Evolutionary conservation across 140 eudicot genomes (phyloP).

Genomic region (Anethum foeniculum): DNA sequence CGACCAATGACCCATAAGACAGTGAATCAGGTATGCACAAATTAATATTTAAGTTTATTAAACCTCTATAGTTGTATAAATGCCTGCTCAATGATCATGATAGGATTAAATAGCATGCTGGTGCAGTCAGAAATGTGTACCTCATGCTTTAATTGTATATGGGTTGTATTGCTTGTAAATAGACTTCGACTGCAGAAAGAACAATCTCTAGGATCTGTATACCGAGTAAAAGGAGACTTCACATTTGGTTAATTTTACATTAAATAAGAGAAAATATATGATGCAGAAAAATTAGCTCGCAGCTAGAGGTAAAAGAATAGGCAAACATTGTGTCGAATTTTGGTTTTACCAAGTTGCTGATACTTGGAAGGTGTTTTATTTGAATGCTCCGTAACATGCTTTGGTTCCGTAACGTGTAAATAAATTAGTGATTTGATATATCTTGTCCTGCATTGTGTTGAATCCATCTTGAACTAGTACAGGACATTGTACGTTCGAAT

Average conservation of each 20-base stretch:
- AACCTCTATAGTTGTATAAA: neutral
- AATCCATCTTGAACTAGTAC: neutral
- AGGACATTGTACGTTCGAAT: neutral
- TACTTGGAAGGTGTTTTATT: neutral
- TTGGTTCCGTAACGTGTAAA: neutral
- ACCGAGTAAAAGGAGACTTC: neutral
- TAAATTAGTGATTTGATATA: neutral
- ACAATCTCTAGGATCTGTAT: neutral
- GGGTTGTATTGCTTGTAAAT: constrained; percentile 1
- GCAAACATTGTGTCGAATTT: neutral
- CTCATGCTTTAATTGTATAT: neutral
- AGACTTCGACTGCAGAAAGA: neutral
- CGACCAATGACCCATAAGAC: constrained; percentile 29
- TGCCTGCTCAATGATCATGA: neutral
- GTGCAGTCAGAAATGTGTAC: neutral
- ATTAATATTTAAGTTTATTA: neutral
- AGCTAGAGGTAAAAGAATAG: neutral
- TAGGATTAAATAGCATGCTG: neutral
- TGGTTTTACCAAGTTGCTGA: neutral
- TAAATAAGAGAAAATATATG: neutral
- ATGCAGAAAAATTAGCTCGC: neutral
- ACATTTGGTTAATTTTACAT: neutral
- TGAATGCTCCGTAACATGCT: neutral
- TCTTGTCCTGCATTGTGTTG: neutral
- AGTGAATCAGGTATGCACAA: constrained; percentile 55